Base-by-base conservation (phyloP, 495 filamentous ascomycete species). In the Endocarpon pusillum region DNA sequence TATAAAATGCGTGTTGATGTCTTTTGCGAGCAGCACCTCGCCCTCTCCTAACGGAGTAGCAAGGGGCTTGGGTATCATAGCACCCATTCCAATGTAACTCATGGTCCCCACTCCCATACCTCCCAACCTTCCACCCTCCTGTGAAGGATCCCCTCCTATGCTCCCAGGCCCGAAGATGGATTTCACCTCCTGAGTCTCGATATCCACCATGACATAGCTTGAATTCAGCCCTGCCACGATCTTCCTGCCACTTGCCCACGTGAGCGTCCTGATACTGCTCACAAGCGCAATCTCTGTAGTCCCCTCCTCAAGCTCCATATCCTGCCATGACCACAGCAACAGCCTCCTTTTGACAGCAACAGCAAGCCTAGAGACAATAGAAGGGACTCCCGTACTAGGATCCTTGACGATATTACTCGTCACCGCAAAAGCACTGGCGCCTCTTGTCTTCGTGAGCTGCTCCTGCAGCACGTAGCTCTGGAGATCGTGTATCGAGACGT, bases 391-490 rank as follows among this genome's bases (percentile, higher is more conserved):
- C 0, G 83, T 94, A 18, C 69, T 69, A 4, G 73, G 58, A 56
- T 99, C 89, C 56, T 85, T 81, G 35, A 89, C 78, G 20, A 94
- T 82, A 55, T 96, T 92, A 32, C 81, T 91, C 2, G 85, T 94
- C 31, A 93, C 81, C 1, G 91, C 81, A 53, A 99, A 93, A 2
- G 71, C 72, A 3, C 75, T 74, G n/a, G 87, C 86, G 29, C 81
- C 82, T 49, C 79, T 87, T 9, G 85, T 92, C 43, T 77, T 75
- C 16, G 64, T 54, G n/a, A 86, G 53, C 30, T 80, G 74, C 50
- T 94, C 80, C 38, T 81, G 70, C 25, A 87, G 60, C 33, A 74
- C 67, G 48, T 86, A 96, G 24, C 65, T 78, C 43, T 89, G 73
- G 12, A 91, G 67, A 52, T 96, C 86, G 53, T 96, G 79, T 21